phyloP scores from a whole-genome alignment of 176 grass and related monocot genomes.

The Lolium rigidum region DNA sequence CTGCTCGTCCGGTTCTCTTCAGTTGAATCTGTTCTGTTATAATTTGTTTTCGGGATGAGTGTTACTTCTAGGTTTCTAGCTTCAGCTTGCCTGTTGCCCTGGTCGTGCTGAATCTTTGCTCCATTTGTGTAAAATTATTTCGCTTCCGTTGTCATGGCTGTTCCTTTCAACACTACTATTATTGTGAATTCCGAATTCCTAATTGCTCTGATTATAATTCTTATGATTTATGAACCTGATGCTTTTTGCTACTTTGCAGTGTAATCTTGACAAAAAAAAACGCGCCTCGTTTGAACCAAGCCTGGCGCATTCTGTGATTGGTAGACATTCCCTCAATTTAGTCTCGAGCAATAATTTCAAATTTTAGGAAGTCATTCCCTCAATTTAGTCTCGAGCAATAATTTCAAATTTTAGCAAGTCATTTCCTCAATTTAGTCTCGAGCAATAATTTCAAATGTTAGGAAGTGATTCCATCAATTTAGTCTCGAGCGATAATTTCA shows the following conservation, averaged over 20 bases:
- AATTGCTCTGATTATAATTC: not conserved
- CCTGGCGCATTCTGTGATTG: not conserved
- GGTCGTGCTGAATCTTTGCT: not conserved
- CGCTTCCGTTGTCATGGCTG: not conserved
- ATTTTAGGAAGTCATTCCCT: too few relatives aligned
- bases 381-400: too few relatives aligned
- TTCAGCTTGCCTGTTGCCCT: not conserved
- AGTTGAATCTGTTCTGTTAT: not conserved
- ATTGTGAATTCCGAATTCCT: not conserved
- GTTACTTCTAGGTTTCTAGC: not conserved
- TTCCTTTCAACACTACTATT: not conserved
- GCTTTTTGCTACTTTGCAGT: not conserved
- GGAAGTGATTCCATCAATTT: too few relatives aligned
- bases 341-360: too few relatives aligned
- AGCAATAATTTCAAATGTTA: too few relatives aligned
- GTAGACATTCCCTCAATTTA: too few relatives aligned
- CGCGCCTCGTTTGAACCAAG: not conserved
- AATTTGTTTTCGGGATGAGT: not conserved
- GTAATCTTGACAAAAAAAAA: not conserved
- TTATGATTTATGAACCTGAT: conserved; percentile 2
- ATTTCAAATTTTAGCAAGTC: too few relatives aligned
- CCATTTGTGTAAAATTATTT: not conserved
- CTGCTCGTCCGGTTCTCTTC: not conserved
- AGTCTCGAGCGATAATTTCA: too few relatives aligned
- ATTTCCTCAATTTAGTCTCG: too few relatives aligned